Percentiles rank a stretch among this genome's conserved stretches.
Conservation (phyloP, 345 rosid species). For the Crucihimalaya himalaica region DNA sequence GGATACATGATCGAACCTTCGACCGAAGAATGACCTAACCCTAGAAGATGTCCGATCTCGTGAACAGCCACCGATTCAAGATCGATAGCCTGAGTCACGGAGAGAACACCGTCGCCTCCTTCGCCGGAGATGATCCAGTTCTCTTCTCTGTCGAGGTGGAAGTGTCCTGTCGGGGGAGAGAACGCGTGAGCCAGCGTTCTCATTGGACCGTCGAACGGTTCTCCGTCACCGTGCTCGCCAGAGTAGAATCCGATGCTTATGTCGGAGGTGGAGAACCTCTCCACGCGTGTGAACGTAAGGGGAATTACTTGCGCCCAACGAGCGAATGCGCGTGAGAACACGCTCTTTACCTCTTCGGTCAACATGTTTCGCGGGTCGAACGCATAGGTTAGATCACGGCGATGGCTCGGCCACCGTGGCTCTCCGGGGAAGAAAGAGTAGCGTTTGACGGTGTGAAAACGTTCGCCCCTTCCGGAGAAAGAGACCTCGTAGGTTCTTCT, state of each 20-base stretch:
- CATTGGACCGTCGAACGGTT: conserved; percentile 75
- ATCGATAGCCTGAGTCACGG: conserved; percentile 51
- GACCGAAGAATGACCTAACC: conserved; percentile 86
- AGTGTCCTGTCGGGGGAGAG: conserved; percentile 72
- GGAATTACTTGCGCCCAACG: conserved; percentile 75
- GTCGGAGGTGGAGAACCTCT: conserved; percentile 46
- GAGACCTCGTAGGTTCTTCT: conserved; percentile 34
- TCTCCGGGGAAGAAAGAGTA: conserved; percentile 68
- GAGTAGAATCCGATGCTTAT: conserved; percentile 65
- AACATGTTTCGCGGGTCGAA: conserved; percentile 52
- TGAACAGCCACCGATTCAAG: conserved; percentile 91
- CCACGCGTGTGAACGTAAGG: conserved; percentile 58
- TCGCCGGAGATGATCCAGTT: conserved; percentile 63
- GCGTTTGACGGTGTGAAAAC: conserved; percentile 58
- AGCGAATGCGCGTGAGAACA: conserved; percentile 70
- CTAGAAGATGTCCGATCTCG: conserved; percentile 90
- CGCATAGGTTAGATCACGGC: conserved; percentile 59
- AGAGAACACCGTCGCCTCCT: conserved; percentile 17
- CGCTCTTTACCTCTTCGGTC: conserved; percentile 51
- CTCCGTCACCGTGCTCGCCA: conserved; percentile 92
- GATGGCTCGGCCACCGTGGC: conserved; percentile 66
- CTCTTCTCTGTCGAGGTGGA: conserved; percentile 77
- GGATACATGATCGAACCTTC: conserved; percentile 85
- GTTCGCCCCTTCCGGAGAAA: conserved; percentile 19
- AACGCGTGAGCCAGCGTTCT: conserved; percentile 93